Evolutionary conservation across 306 rosid species (phyloP).

Genomic region (Coriaria nepalensis): DNA sequence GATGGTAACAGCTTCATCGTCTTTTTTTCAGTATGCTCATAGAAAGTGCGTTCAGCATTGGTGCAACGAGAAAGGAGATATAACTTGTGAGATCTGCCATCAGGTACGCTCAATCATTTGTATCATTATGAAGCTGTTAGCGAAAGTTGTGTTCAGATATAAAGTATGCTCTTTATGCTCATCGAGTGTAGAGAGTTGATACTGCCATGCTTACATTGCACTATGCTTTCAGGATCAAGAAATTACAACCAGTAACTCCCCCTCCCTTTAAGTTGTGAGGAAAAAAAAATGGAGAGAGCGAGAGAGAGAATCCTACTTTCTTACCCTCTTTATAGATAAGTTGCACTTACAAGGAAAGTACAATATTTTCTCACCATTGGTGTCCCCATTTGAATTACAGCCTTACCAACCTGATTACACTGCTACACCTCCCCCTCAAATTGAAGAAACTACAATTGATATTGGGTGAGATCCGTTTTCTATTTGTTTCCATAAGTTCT

Average conservation of each 20-base stretch:
- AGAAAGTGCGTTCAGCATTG: conserved; percentile 51
- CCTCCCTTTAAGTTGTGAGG: too few species aligned
- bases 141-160: neutral
- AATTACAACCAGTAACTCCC: too few species aligned
- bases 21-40: conserved; percentile 43
- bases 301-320: too few species aligned
- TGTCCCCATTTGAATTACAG: conserved; percentile 11
- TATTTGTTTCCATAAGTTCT: neutral
- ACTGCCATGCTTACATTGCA: too few species aligned
- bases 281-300: too few species aligned
- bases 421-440: conserved; percentile 25
- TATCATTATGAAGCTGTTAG: neutral
- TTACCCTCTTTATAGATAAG: too few species aligned
- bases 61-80: conserved; percentile 64
- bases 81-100: conserved; percentile 53
- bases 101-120: conserved; percentile 23
- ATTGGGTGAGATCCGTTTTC: conserved; percentile 31
- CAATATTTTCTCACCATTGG: too few species aligned
- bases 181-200: too few species aligned
- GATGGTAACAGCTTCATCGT: neutral
- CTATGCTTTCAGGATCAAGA: too few species aligned
- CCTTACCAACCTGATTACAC: conserved; percentile 36
- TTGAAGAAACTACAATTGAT: conserved; percentile 33
- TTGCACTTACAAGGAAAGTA: too few species aligned
- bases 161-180: too few species aligned